phyloP scores from a whole-genome alignment of 1,139 yeast genomes.

The Scheffersomyces parashehatae region DNA sequence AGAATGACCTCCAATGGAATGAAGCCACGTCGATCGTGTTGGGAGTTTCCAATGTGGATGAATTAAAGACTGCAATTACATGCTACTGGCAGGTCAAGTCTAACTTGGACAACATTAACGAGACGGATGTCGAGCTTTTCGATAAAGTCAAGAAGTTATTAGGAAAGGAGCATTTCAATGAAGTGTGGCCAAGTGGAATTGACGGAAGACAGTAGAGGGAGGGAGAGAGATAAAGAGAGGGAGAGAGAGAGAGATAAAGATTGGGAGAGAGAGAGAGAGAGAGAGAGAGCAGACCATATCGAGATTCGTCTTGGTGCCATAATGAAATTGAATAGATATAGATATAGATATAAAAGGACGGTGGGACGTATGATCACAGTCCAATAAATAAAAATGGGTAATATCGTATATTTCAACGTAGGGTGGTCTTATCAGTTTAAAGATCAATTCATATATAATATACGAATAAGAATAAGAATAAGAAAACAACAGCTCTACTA shows the following conservation, averaged over 20 bases:
- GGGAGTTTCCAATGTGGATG: conserved; percentile 67
- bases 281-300: not conserved
- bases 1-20: conserved; percentile 22
- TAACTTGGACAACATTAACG: conserved; percentile 29
- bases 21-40: conserved; percentile 62
- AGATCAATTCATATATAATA: no score
- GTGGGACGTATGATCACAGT: no score
- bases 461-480: no score
- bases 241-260: not conserved
- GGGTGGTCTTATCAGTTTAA: no score
- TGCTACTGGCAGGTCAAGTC: conserved; percentile 54
- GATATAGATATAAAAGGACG: conserved; percentile 18
- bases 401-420: no score
- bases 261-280: not conserved
- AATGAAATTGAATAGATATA: conserved; percentile 1
- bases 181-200: conserved; percentile 74
- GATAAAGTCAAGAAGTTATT: conserved; percentile 45
- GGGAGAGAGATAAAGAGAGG: not conserved
- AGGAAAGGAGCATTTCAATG: conserved; percentile 59
- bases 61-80: conserved; percentile 61
- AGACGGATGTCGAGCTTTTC: conserved; percentile 44
- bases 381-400: no score
- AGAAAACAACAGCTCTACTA: no score
- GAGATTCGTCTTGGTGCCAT: not conserved
- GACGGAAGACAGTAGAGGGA: conserved; percentile 6